These are phyloP conservation scores for Rhodofomes roseus DNA, from an alignment of 1,284 basidiomycete species.

Conservation along the genomic window DNA sequence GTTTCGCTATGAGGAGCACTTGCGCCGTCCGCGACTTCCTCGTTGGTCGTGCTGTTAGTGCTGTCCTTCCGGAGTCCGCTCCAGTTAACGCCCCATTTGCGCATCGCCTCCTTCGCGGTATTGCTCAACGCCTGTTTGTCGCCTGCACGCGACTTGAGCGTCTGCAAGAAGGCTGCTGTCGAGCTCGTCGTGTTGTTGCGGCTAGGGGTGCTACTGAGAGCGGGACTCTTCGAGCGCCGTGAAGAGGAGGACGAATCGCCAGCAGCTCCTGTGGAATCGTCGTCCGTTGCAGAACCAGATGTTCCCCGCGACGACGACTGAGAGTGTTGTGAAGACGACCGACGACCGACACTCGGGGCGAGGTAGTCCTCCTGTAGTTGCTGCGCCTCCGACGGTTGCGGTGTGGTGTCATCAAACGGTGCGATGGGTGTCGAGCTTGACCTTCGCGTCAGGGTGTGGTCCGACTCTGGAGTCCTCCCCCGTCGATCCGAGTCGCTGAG, in stretches of 20 bases:
- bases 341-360: slow-evolving; percentile 11
- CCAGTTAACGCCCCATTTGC: slow-evolving; percentile 87
- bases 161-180: slow-evolving; percentile 60
- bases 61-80: slow-evolving; percentile 54
- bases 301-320: slow-evolving; percentile 19
- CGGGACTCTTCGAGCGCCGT: slow-evolving; percentile 21
- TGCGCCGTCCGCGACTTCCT: slow-evolving; percentile 38
- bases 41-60: slow-evolving; percentile 10
- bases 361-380: slow-evolving; percentile 11
- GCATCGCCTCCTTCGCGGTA: slow-evolving; percentile 80
- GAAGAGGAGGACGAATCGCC: slow-evolving; percentile 19
- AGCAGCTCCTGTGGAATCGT: slow-evolving; percentile 18
- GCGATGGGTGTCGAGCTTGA: slow-evolving; percentile 17
- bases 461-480: slow-evolving; percentile 6
- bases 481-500: slow-evolving; percentile 6
- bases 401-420: slow-evolving; percentile 1
- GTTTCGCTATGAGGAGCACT: slow-evolving; percentile 41
- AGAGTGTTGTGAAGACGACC: slow-evolving; percentile 25
- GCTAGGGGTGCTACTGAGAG: slow-evolving; percentile 4
- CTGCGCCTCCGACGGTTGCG: neutral
- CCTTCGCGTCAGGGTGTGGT: slow-evolving; percentile 7
- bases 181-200: slow-evolving; percentile 19
- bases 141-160: slow-evolving; percentile 68
- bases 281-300: slow-evolving; percentile 17
- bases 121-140: slow-evolving; percentile 83